Conservation (phyloP, 768 basidiomycete genomes). For the Russula abietina region DNA sequence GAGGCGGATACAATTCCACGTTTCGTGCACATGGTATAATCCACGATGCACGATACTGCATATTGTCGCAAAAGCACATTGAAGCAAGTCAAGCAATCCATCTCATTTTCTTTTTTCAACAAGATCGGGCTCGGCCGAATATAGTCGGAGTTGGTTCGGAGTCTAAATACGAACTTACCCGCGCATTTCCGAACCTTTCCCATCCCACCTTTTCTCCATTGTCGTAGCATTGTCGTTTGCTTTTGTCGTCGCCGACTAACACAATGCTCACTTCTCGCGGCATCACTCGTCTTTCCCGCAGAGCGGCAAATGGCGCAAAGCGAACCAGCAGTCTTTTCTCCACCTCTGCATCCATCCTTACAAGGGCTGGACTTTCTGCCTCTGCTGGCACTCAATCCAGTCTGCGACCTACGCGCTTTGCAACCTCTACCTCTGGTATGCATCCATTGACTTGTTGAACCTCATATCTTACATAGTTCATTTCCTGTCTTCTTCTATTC, state of each 20-base stretch:
- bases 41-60: neutral
- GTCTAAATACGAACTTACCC: constrained; percentile 11
- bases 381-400: constrained; percentile 41
- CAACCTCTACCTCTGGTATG: constrained; percentile 51
- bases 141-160: constrained; percentile 20
- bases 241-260: constrained; percentile 33
- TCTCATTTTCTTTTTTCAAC: neutral
- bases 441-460: constrained; percentile 15
- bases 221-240: constrained; percentile 15
- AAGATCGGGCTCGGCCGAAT: constrained; percentile 3
- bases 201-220: constrained; percentile 26
- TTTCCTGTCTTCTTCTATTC: constrained; percentile 20
- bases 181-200: constrained; percentile 1
- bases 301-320: constrained; percentile 70
- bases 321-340: constrained; percentile 78
- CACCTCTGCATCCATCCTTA: constrained; percentile 51
- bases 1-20: too few relatives aligned
- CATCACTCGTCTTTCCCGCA: constrained; percentile 81
- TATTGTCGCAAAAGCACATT: neutral
- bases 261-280: constrained; percentile 85
- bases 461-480: neutral
- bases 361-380: constrained; percentile 45
- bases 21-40: neutral
- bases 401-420: constrained; percentile 45
- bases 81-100: neutral